A percentile compares a stretch with the other conserved stretches of the same genome.
Evolutionary conservation across 148 eudicot species (phyloP).

Genomic region (Fagopyrum tataricum): DNA sequence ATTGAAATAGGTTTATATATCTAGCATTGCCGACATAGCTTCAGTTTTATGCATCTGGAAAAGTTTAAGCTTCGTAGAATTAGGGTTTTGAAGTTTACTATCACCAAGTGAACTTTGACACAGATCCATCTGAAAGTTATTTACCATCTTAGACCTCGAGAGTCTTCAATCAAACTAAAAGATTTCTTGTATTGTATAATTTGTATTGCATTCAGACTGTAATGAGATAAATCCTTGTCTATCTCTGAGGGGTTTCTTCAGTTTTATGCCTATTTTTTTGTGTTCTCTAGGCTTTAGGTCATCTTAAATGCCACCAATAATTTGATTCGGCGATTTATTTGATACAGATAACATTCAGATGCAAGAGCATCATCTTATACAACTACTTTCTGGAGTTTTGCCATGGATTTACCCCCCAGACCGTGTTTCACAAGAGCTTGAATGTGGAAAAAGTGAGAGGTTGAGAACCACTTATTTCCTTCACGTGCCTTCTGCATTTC

Average conservation of each 20-base stretch:
- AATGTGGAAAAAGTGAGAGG: constrained; percentile 94
- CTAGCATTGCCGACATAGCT: background rate
- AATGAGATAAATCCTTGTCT: background rate
- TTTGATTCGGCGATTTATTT: constrained; percentile 11
- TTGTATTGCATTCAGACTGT: background rate
- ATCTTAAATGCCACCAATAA: background rate
- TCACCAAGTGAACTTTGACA: background rate
- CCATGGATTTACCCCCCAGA: constrained; percentile 90
- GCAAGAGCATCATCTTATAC: constrained; percentile 78
- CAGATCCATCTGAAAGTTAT: background rate
- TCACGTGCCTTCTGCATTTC: background rate
- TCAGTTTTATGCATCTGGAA: background rate
- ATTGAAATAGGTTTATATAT: background rate
- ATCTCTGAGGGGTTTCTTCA: background rate
- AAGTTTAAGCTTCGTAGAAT: background rate
- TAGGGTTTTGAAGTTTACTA: background rate
- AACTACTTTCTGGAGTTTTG: constrained; percentile 64
- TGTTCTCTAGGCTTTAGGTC: background rate
- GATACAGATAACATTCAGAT: constrained; percentile 51
- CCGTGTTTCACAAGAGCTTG: constrained; percentile 54
- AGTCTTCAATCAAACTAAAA: background rate
- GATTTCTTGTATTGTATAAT: background rate
- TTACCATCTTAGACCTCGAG: background rate
- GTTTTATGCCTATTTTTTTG: background rate
- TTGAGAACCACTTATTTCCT: constrained; percentile 16